Conservation (phyloP, 2,329 filamentous ascomycete genomes). For the Claviceps sorghi region DNA sequence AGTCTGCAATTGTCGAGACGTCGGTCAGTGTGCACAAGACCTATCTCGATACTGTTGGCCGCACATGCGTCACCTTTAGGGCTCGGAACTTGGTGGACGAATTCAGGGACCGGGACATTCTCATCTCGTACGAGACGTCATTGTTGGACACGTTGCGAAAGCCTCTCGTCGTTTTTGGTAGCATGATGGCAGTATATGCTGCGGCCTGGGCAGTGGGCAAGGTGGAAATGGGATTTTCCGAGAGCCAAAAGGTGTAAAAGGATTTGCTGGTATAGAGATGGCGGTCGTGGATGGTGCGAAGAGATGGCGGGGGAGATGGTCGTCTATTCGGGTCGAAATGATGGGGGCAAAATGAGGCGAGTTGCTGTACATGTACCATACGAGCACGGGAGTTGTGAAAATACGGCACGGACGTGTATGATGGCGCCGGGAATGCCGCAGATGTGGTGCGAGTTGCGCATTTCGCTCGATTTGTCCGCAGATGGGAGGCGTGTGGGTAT, state of each 20-base stretch:
- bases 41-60: conserved; percentile 85
- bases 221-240: conserved; percentile 64
- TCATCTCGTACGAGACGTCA: conserved; percentile 81
- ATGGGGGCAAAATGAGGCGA: background rate
- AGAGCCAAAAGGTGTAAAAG: conserved; percentile 18
- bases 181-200: conserved; percentile 59
- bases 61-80: conserved; percentile 66
- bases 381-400: conserved; percentile 4
- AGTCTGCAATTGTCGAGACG: conserved; percentile 43
- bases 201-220: conserved; percentile 61
- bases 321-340: background rate
- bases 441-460: background rate
- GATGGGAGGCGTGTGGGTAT: background rate
- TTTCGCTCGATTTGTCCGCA: background rate
- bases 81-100: conserved; percentile 85
- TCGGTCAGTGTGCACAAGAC: conserved; percentile 57
- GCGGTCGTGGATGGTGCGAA: background rate
- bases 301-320: background rate
- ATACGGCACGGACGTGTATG: conserved; percentile 7
- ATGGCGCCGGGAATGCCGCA: conserved; percentile 2
- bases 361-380: conserved; percentile 8
- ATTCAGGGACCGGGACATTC: conserved; percentile 64
- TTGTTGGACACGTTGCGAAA: conserved; percentile 64
- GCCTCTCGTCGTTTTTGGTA: conserved; percentile 66
- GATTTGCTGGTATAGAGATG: background rate